These are phyloP conservation scores for Naganishia antarctica DNA, from an alignment of 768 basidiomycete genomes.

Conservation along the genomic window DNA sequence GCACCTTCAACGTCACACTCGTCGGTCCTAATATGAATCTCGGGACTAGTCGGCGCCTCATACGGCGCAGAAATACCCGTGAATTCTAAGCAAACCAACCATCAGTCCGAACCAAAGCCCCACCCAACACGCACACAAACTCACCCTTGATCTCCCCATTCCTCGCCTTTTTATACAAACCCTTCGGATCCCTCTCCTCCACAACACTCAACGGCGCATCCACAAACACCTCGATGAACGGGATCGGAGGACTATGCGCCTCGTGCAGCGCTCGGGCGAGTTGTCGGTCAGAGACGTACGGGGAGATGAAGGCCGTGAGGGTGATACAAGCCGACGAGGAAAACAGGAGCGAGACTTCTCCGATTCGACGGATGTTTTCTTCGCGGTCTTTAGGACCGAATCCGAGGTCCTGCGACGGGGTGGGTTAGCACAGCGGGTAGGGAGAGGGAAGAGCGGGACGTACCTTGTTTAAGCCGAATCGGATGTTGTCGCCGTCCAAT, in stretches of 20 bases:
- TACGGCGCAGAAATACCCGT: conserved; percentile 97
- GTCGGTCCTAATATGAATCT: conserved; percentile 87
- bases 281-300: conserved; percentile 81
- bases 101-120: background rate
- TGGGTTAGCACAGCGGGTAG: background rate
- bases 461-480: conserved; percentile 87
- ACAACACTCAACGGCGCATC: conserved; percentile 85
- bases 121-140: conserved; percentile 24
- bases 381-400: conserved; percentile 87
- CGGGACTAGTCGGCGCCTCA: conserved; percentile 76
- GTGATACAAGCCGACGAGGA: conserved; percentile 78
- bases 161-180: conserved; percentile 92
- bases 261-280: conserved; percentile 77
- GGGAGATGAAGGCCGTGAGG: conserved; percentile 96
- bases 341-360: conserved; percentile 94
- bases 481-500: conserved; percentile 83
- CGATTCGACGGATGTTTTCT: conserved; percentile 80
- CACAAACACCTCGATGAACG: conserved; percentile 90
- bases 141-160: conserved; percentile 91
- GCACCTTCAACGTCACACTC: conserved; percentile 70
- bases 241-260: conserved; percentile 57
- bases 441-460: background rate
- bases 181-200: conserved; percentile 92
- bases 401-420: conserved; percentile 61
- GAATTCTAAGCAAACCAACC: conserved; percentile 63